A percentile compares a stretch with the other conserved stretches of the same genome.
These are phyloP conservation scores for Nectriaceae sp. DNA, from an alignment of 2,329 filamentous ascomycete genomes.

Conservation along the genomic window DNA sequence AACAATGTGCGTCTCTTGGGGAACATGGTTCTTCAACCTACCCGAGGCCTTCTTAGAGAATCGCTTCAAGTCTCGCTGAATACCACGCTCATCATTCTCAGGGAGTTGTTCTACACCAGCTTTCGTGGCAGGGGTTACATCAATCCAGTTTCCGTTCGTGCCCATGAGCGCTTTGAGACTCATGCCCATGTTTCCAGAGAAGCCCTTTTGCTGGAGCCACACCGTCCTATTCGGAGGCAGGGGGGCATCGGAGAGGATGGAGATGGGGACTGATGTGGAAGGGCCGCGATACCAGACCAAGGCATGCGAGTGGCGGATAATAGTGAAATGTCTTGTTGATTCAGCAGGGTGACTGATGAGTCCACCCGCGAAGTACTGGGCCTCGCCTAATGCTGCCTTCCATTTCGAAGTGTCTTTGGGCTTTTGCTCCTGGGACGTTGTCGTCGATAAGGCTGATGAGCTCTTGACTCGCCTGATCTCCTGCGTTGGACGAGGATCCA, in stretches of 20 bases:
- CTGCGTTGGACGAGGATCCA: slow-evolving; percentile 13
- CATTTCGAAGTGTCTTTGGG: slow-evolving; percentile 35
- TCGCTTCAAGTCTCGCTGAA: slow-evolving; percentile 68
- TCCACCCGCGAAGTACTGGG: slow-evolving; percentile 65
- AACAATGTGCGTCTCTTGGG: slow-evolving; percentile 65
- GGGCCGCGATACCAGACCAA: slow-evolving; percentile 68
- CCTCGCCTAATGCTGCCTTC: slow-evolving; percentile 57
- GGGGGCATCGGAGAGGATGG: slow-evolving; percentile 61
- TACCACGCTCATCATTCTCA: slow-evolving; percentile 61
- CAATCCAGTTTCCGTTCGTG: slow-evolving; percentile 61
- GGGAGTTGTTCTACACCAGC: slow-evolving; percentile 51
- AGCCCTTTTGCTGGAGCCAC: slow-evolving; percentile 70
- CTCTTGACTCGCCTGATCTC: slow-evolving; percentile 35
- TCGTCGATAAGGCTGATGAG: slow-evolving; percentile 31
- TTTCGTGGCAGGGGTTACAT: slow-evolving; percentile 62
- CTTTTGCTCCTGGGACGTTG: slow-evolving; percentile 9
- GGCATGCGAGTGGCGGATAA: slow-evolving; percentile 66
- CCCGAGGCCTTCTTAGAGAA: slow-evolving; percentile 59
- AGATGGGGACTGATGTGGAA: slow-evolving; percentile 63
- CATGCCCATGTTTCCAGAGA: slow-evolving; percentile 69
- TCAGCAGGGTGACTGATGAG: slow-evolving; percentile 64
- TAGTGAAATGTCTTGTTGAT: slow-evolving; percentile 65
- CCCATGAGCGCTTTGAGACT: slow-evolving; percentile 63
- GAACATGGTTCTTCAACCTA: slow-evolving; percentile 46
- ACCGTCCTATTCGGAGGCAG: slow-evolving; percentile 60